These are phyloP conservation scores for Acidomyces sp. DNA, from an alignment of 495 filamentous ascomycete species.

Conservation along the genomic window DNA sequence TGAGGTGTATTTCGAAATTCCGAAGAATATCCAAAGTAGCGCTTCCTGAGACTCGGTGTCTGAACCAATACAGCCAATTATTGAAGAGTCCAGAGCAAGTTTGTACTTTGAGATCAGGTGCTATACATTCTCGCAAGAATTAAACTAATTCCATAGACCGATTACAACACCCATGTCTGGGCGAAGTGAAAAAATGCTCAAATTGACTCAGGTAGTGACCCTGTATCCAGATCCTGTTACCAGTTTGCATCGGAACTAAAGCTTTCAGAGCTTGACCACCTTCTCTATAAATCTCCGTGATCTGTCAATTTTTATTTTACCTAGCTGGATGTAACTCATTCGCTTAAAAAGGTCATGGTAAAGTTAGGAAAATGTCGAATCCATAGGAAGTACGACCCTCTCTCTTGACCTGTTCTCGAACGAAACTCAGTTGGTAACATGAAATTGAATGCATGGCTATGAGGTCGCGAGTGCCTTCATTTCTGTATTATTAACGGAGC, in stretches of 20 bases:
- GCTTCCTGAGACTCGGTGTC: slow-evolving; percentile 2
- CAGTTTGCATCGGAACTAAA: too few relatives aligned
- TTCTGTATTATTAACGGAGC: not conserved
- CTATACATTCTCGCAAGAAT: not conserved
- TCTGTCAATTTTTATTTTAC: slow-evolving; percentile 6
- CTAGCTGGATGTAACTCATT: not conserved
- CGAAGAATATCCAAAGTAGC: not conserved
- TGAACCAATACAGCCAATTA: not conserved
- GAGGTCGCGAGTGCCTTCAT: too few relatives aligned
- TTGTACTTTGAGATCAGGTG: not conserved
- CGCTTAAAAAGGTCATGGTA: slow-evolving; percentile 10
- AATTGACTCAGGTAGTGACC: not conserved
- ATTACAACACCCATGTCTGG: not conserved
- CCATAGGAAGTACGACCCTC: slow-evolving; percentile 1
- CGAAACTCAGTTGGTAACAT: not conserved
- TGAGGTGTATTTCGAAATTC: not conserved
- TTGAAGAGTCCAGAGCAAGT: not conserved
- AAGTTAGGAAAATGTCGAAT: slow-evolving; percentile 3
- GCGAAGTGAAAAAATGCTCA: not conserved
- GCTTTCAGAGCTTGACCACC: not conserved
- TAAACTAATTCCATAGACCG: slow-evolving; percentile 1
- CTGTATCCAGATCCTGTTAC: not conserved
- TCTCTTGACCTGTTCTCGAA: not conserved
- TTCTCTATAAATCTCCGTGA: slow-evolving; percentile 3
- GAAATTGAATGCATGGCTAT: too few relatives aligned